Base-by-base conservation (phyloP, 352 stramenopile genomes). In the Aphanomyces stellatus region DNA sequence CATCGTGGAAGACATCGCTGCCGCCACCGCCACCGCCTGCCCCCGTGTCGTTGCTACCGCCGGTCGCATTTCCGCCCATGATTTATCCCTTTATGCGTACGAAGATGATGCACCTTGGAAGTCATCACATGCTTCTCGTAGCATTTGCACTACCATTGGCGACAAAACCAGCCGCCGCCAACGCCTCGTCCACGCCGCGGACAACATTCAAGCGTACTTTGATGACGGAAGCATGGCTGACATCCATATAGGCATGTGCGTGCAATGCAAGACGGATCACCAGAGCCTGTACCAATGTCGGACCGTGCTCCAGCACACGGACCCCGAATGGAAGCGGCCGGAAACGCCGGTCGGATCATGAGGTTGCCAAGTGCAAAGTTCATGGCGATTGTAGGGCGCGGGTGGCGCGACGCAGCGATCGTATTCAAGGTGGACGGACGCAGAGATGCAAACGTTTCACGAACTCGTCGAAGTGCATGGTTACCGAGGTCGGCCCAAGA, bases 251-350 rank as follows among this genome's bases (percentile, higher is more conserved):
- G 59, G 79, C 46, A 82, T 88, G 72, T 92, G 83, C 31, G 79
- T 84, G 60, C 76, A 83, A 4, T 92, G 83, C 60, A 77, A 79
- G 11, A 85, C 87, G 34, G 68, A 79, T 37, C 83, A 92, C 53
- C 77, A 81, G 17, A 88, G 83, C 53, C 62, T 89, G 33, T 76
- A 85, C 24, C 72, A 80, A 42, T 92, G 83, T 61, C 83, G 83
- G 22, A 76, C 85, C n/a, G 76, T 78, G 19, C 74, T 88, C 8
- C 75, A 80, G 25, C 83, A 92, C 68, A 88, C 75, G 41, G 75
- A 76, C 22, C 80, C 83, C 4, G 83, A 92, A 69, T 92, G 83
- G 83, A 74, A 85, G 15, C 71, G 71, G 57, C 42, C 57, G 35
- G 49, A 76, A 53, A 62, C 53, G 22, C 10, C 6, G 60, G 74